phyloP scores from a whole-genome alignment of 495 filamentous ascomycete species.

The Podospora pseudoanserina region DNA sequence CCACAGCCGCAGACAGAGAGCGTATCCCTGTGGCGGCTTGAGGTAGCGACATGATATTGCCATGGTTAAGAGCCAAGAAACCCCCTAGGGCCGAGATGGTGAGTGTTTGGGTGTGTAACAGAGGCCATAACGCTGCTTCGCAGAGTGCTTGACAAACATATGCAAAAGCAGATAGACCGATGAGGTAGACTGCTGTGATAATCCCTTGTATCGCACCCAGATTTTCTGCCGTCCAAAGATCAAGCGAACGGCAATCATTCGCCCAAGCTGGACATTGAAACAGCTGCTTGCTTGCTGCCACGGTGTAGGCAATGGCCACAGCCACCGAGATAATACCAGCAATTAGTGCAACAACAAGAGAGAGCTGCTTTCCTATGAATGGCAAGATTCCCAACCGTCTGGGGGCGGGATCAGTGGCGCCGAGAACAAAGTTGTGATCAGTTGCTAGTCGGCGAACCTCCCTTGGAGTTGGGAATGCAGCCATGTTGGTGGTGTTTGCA shows the following conservation, averaged over 20 bases:
- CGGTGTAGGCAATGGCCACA: slow-evolving; percentile 29
- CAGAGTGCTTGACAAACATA: slow-evolving; percentile 21
- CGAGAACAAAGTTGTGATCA: slow-evolving; percentile 30
- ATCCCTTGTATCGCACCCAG: slow-evolving; percentile 31
- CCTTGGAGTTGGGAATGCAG: slow-evolving; percentile 23
- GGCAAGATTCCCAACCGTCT: slow-evolving; percentile 26
- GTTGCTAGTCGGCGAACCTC: slow-evolving; percentile 30
- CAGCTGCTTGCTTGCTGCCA: slow-evolving; percentile 20
- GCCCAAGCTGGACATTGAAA: slow-evolving; percentile 31
- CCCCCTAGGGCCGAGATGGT: slow-evolving; percentile 26
- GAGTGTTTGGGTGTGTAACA: slow-evolving; percentile 26
- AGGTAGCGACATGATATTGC: slow-evolving; percentile 24
- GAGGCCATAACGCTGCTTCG: slow-evolving; percentile 29
- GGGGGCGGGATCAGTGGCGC: slow-evolving; percentile 16
- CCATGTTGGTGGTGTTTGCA: slow-evolving; percentile 12
- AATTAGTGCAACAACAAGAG: slow-evolving; percentile 21
- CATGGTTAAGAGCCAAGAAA: slow-evolving; percentile 24
- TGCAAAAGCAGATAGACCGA: slow-evolving; percentile 26
- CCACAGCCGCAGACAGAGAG: slow-evolving; percentile 16
- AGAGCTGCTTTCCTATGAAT: slow-evolving; percentile 27
- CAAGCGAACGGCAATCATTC: slow-evolving; percentile 16
- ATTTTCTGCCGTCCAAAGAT: slow-evolving; percentile 27
- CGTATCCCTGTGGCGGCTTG: slow-evolving; percentile 17
- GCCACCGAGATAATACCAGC: slow-evolving; percentile 25
- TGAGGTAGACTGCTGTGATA: slow-evolving; percentile 28